These are phyloP conservation scores for Claviceps lovelessii DNA, from an alignment of 2,329 filamentous ascomycete species.

Conservation along the genomic window DNA sequence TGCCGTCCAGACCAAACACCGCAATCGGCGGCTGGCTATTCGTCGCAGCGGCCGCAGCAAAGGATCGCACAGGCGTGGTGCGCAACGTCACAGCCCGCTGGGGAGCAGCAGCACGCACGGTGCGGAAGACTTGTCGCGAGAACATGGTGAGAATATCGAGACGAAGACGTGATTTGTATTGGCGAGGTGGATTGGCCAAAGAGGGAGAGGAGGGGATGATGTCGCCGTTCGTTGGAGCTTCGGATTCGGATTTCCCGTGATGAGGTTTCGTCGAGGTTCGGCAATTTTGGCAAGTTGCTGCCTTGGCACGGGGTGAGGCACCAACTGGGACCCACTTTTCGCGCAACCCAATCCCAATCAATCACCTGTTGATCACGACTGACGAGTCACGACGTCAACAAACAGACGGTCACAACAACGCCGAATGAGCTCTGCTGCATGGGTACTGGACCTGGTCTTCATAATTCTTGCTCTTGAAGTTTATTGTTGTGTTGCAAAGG, in stretches of 20 bases:
- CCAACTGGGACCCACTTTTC: conserved; percentile 10
- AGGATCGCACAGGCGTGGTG: conserved; percentile 53
- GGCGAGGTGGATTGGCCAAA: conserved; percentile 6
- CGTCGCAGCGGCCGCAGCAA: conserved; percentile 62
- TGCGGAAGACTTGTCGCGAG: conserved; percentile 45
- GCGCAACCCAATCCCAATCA: too few relatives aligned
- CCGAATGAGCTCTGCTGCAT: neutral
- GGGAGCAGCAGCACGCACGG: conserved; percentile 44
- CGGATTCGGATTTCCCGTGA: conserved; percentile 11
- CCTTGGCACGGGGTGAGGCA: conserved; percentile 25
- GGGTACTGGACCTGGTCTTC: neutral
- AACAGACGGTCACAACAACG: neutral
- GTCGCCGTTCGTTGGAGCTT: conserved; percentile 17
- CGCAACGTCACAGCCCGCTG: conserved; percentile 33
- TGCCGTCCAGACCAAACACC: conserved; percentile 92
- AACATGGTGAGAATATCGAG: conserved; percentile 31
- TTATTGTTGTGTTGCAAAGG: neutral
- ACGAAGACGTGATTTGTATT: conserved; percentile 2
- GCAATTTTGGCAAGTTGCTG: conserved; percentile 29
- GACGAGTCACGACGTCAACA: neutral
- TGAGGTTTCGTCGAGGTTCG: conserved; percentile 23
- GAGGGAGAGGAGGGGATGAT: conserved; percentile 12
- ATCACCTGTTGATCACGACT: too few relatives aligned
- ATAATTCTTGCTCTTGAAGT: neutral
- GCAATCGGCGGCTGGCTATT: conserved; percentile 73